Conservation (phyloP, 129 eudicot species). For the Solidago caesia region DNA sequence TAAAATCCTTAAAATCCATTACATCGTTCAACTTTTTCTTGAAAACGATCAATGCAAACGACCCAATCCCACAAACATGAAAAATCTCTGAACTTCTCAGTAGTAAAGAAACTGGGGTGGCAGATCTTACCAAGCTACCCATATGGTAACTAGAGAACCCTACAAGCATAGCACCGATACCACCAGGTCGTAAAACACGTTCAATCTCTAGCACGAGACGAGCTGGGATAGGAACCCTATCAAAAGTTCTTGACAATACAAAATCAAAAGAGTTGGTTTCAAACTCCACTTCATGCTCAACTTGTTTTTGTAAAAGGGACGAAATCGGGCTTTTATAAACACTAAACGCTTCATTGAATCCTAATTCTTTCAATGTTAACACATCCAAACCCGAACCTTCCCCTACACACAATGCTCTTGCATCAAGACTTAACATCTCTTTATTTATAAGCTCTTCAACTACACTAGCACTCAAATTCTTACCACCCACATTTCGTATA, state of each 20-base stretch:
- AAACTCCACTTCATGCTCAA: slow-evolving; percentile 58
- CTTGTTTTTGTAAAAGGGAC: slow-evolving; percentile 48
- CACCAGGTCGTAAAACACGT: slow-evolving; percentile 74
- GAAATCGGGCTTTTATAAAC: slow-evolving; percentile 57
- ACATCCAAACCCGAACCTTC: slow-evolving; percentile 57
- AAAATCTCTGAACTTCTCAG: slow-evolving; percentile 61
- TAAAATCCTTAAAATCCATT: slow-evolving; percentile 38
- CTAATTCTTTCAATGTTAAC: slow-evolving; percentile 46
- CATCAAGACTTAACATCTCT: slow-evolving; percentile 48
- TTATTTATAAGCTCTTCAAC: slow-evolving; percentile 65
- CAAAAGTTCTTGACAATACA: slow-evolving; percentile 25
- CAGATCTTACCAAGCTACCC: slow-evolving; percentile 54
- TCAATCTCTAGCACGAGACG: slow-evolving; percentile 78
- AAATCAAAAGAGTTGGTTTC: slow-evolving; percentile 62
- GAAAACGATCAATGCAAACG: slow-evolving; percentile 23
- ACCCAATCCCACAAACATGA: slow-evolving; percentile 52
- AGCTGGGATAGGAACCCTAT: slow-evolving; percentile 66
- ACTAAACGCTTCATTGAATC: slow-evolving; percentile 47
- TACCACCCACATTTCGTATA: slow-evolving; percentile 22
- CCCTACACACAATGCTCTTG: slow-evolving; percentile 68
- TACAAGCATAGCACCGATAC: slow-evolving; percentile 68
- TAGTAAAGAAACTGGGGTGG: slow-evolving; percentile 57
- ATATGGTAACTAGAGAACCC: slow-evolving; percentile 36
- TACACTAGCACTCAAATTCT: slow-evolving; percentile 55
- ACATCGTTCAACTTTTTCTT: slow-evolving; percentile 10